Base-by-base conservation (phyloP, 2,329 filamentous ascomycete species). In the Ceratocystis eucalypticola region DNA sequence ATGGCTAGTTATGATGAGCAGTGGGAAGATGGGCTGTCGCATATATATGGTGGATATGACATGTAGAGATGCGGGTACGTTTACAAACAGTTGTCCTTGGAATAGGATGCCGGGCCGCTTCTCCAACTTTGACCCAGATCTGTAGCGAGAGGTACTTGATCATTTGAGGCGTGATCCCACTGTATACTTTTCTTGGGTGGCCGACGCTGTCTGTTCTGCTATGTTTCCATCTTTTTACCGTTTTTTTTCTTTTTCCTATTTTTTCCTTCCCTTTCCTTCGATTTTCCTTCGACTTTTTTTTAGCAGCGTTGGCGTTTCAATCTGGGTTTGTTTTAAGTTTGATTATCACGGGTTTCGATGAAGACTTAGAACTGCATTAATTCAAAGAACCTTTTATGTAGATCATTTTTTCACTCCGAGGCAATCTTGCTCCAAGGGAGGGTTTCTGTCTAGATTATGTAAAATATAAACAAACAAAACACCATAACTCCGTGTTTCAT, bases 1-100 rank as follows among this genome's bases (percentile, higher is more conserved):
- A 86, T 71, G 80, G 80, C 25, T 81, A 82, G 1, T 87, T 84
- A 84, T 83, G 86, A 73, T 78, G 81, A 71, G 79, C 73, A 72
- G 64, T 5, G 41, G 22, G 5, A 37, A 53, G 28, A 10, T 17
- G 28, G 30, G 37, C 37, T 41, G 37, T 41, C 12, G 10, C n/a
- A 25, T 22, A 25, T 22, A 5, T 30, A 17, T 41, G 44, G 7
- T 62, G 17, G 46, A 8, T 8, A 17, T 20, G 33, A 30, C 55
- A 59, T 59, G 15, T n/a, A 33, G 28, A 37, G 17, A 33, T 30
- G 37, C 12, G 37, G 37, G 37, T 41, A 7, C 15, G 12, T 59
- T 59, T 25, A 33, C 28, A 7, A 30, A 37, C 17, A 33, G 25
- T n/a, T n/a, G 53, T 17, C 28, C 2, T 28, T 30, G 28, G 20